phyloP scores from a whole-genome alignment of 2,329 filamentous ascomycete genomes.

The Trichoderma gracile region DNA sequence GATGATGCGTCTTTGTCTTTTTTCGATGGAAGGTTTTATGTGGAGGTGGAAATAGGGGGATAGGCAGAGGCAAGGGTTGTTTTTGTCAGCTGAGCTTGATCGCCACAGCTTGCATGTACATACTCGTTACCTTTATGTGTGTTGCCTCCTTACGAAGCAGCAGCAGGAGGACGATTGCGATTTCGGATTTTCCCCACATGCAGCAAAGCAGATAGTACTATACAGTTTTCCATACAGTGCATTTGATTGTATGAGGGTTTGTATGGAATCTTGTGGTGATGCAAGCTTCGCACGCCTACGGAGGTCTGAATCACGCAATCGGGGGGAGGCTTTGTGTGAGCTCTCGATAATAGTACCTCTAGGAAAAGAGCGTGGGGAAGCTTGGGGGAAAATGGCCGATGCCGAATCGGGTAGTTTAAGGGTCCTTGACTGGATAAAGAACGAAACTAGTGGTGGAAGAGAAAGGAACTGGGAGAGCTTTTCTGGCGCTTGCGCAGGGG shows the following conservation, averaged over 20 bases:
- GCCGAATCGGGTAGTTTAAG: constrained; percentile 21
- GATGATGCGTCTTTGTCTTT: background rate
- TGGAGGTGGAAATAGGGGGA: too few relatives aligned
- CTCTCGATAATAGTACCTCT: too few relatives aligned
- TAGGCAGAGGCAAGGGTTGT: too few relatives aligned
- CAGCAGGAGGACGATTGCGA: too few relatives aligned
- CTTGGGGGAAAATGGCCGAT: background rate
- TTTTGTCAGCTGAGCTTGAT: constrained; percentile 8
- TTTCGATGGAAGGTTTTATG: background rate
- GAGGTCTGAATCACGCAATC: constrained; percentile 23
- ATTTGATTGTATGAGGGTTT: too few relatives aligned
- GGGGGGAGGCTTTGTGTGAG: background rate
- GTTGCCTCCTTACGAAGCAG: too few relatives aligned
- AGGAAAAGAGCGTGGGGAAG: constrained; percentile 8
- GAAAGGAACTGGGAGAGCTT: background rate
- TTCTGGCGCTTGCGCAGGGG: constrained; percentile 19
- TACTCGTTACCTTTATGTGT: too few relatives aligned
- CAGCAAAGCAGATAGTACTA: constrained; percentile 11
- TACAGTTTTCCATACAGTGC: constrained; percentile 22
- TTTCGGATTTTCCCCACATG: too few relatives aligned
- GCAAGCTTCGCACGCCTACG: constrained; percentile 9
- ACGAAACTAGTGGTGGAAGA: background rate
- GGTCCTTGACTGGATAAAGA: background rate
- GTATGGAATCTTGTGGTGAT: background rate
- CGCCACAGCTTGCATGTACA: too few relatives aligned